phyloP scores from a whole-genome alignment of 805 yeast genomes.

The Ogataea naganishii region DNA sequence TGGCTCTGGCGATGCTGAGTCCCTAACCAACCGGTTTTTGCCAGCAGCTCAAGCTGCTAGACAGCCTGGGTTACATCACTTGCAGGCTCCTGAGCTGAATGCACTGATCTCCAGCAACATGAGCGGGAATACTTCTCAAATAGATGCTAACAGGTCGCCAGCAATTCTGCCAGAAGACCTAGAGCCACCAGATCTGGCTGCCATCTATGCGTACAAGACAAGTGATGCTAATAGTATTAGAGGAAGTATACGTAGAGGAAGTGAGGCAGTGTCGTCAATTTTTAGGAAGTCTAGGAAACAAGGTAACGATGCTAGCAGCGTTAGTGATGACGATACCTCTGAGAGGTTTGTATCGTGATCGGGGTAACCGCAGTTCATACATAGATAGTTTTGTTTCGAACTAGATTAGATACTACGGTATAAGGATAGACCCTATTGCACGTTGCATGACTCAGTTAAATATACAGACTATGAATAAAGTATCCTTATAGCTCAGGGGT shows the following conservation, averaged over 20 bases:
- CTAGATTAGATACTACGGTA: conserved; percentile 1
- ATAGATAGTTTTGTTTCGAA: not conserved
- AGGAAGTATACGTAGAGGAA: conserved; percentile 33
- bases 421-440: too few species aligned
- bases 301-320: conserved; percentile 11
- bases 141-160: conserved; percentile 3
- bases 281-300: conserved; percentile 16
- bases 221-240: conserved; percentile 24
- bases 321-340: conserved; percentile 20
- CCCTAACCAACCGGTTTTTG: conserved; percentile 1
- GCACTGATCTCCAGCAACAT: conserved; percentile 2
- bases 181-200: conserved; percentile 28
- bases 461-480: not conserved
- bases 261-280: conserved; percentile 30
- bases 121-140: conserved; percentile 1
- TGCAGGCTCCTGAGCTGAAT: conserved; percentile 1
- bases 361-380: not conserved
- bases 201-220: conserved; percentile 25
- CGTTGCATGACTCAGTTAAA: not conserved
- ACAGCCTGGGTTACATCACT: conserved; percentile 12
- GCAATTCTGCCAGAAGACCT: conserved; percentile 20
- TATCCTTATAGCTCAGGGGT: conserved; percentile 31
- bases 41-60: conserved; percentile 16
- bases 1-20: conserved; percentile 7
- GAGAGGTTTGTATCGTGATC: conserved; percentile 13